phyloP scores from a whole-genome alignment of 768 basidiomycete genomes.

The Sistotremastrum niveocremeum region DNA sequence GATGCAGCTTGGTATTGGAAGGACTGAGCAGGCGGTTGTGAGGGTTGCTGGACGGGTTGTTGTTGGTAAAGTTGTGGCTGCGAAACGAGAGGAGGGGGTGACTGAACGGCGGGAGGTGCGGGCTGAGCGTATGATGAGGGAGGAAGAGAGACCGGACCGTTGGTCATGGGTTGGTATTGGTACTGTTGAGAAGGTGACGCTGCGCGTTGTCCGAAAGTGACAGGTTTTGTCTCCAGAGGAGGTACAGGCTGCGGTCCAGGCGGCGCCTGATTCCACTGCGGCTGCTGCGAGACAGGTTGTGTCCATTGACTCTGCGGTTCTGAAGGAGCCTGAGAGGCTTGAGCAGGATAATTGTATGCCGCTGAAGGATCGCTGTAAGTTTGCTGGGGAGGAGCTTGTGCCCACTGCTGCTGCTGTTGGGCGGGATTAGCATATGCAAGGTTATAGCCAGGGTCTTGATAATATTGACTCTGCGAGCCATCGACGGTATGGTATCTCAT shows the following conservation, averaged over 20 bases:
- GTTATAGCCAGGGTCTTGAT: constrained; percentile 16
- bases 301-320: constrained; percentile 8
- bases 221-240: background rate
- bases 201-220: constrained; percentile 5
- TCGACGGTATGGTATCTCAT: background rate
- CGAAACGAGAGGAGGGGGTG: constrained; percentile 3
- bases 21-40: constrained; percentile 4
- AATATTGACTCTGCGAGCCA: constrained; percentile 18
- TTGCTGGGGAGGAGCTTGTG: constrained; percentile 1
- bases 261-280: constrained; percentile 6
- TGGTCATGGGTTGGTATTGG: constrained; percentile 4
- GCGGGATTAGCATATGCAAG: constrained; percentile 6
- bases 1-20: constrained; percentile 12
- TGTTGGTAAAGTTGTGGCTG: constrained; percentile 8
- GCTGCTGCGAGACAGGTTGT: constrained; percentile 12
- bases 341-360: constrained; percentile 23
- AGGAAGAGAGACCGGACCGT: constrained; percentile 5
- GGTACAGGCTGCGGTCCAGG: constrained; percentile 2
- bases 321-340: constrained; percentile 12
- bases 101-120: constrained; percentile 2
- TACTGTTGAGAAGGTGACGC: constrained; percentile 9
- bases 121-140: constrained; percentile 3
- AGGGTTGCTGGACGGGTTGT: constrained; percentile 9
- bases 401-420: background rate
- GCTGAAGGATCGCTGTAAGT: constrained; percentile 16